These are phyloP conservation scores for Oleoguttula mirabilis DNA, from an alignment of 495 filamentous ascomycete genomes.

Conservation along the genomic window DNA sequence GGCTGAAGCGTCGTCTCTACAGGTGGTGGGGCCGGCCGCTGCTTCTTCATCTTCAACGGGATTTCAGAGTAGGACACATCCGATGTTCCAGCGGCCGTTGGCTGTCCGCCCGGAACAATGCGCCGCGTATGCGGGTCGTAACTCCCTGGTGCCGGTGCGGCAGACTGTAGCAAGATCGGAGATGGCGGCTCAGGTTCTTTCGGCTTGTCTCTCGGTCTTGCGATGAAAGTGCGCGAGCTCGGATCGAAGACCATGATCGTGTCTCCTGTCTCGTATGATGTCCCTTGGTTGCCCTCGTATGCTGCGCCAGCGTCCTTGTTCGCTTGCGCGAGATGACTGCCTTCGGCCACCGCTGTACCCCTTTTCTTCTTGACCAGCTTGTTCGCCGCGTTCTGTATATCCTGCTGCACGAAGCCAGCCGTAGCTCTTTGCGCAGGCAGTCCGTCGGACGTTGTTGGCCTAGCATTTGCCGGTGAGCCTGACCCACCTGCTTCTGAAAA, in stretches of 20 bases:
- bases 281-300: background rate
- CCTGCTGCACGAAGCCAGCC: background rate
- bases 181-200: background rate
- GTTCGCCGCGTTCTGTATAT: background rate
- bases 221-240: constrained; percentile 46
- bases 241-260: constrained; percentile 38
- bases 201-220: constrained; percentile 20
- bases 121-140: constrained; percentile 48
- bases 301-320: too few species aligned
- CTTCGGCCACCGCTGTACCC: too few species aligned
- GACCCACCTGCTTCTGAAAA: constrained; percentile 4
- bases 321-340: background rate
- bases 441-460: constrained; percentile 12
- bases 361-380: background rate
- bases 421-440: background rate
- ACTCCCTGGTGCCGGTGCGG: background rate
- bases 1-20: constrained; percentile 36
- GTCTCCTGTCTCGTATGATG: constrained; percentile 11
- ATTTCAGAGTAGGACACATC: too few species aligned
- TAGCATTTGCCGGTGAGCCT: background rate
- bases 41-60: constrained; percentile 45
- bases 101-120: constrained; percentile 35
- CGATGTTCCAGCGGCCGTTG: background rate
- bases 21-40: constrained; percentile 27
- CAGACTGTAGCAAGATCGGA: background rate